Evolutionary conservation across 768 basidiomycete species (phyloP), one percentile per base, ranked within the genome.

Genomic region (Russula earlei): DNA sequence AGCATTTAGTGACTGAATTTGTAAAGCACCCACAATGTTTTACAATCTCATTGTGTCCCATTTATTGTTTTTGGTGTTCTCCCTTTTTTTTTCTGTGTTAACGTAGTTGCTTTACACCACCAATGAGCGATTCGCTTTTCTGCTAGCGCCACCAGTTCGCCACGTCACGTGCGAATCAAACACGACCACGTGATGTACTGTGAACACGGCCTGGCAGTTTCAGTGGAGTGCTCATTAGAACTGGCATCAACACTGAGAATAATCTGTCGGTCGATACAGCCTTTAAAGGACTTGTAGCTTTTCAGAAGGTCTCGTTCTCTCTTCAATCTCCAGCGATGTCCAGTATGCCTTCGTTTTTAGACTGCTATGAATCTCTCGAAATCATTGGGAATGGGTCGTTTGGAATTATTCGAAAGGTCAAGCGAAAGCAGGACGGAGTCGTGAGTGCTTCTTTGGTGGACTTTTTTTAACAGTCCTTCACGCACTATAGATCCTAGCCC

Each of bases 361-460:
- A 88, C 63, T 77, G 79, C 47, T 98, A 95, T 65, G 91, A 92
- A 59, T 75, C 90, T 7, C 76, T 93, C 45, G 92, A 94, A 61
- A 78, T 96, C 55, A 95, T 99, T 45, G 96, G 96, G 4, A 97
- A 94, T 64, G 96, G 96, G 25, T 90, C 89, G 5, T 99, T 99
- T 74, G 96, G 96, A 1, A 90, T 98, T 58, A 99, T 99, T 62
- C 83, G 92, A 57, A 97, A 97, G 74, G 94, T 97, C 12, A 76
- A 83, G 59, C 74, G 92, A 63, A 90, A 89, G 69, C 71, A 78
- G 14, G 93, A 96, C 69, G 89, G 90, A 33, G 64, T 80, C 69
- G 91, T 93, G 62, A 61, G 87, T 80, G 14, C 53, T 33, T 37
- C 57, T 19, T 15, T 12, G 10, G 31, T 22, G 15, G 12, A n/a